A percentile compares a stretch with the other conserved stretches of the same genome.
Conservation (phyloP, 2,329 filamentous ascomycete species). For the Berkeleyomyces basicola region DNA sequence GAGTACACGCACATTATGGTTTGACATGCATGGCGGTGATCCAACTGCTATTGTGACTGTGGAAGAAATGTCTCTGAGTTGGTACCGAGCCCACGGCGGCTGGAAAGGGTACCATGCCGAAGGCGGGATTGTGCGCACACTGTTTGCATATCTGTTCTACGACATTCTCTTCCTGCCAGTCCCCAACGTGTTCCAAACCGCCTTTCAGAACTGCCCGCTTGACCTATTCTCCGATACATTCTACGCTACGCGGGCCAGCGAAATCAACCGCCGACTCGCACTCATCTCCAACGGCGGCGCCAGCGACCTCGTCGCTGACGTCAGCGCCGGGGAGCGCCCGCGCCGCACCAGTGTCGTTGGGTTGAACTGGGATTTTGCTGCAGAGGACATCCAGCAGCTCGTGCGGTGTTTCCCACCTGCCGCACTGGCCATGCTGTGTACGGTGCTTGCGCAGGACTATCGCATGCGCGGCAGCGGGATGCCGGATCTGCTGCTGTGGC, state of each 20-base stretch:
- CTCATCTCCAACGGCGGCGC: constrained; percentile 75
- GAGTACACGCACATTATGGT: constrained; percentile 67
- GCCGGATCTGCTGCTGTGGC: constrained; percentile 87
- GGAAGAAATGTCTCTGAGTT: constrained; percentile 82
- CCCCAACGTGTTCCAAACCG: constrained; percentile 92
- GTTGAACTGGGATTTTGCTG: constrained; percentile 73
- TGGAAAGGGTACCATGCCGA: constrained; percentile 95
- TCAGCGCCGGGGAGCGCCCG: constrained; percentile 53
- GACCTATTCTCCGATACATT: constrained; percentile 90
- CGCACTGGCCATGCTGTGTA: constrained; percentile 70
- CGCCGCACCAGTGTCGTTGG: constrained; percentile 75
- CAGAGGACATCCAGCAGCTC: constrained; percentile 66
- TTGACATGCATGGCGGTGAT: constrained; percentile 54
- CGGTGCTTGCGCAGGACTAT: constrained; percentile 93
- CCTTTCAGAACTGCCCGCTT: constrained; percentile 83
- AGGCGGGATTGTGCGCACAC: constrained; percentile 77
- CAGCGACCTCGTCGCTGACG: constrained; percentile 43
- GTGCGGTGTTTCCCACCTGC: constrained; percentile 61
- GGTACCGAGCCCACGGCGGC: constrained; percentile 56
- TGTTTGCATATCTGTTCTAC: constrained; percentile 82
- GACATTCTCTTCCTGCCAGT: constrained; percentile 87
- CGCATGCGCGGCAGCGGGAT: constrained; percentile 66
- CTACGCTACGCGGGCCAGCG: constrained; percentile 66
- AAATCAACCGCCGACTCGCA: constrained; percentile 75
- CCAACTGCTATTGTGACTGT: constrained; percentile 61